Evolutionary conservation across 352 stramenopile genomes (phyloP).

Genomic region (Globisporangium heterothallicum): DNA sequence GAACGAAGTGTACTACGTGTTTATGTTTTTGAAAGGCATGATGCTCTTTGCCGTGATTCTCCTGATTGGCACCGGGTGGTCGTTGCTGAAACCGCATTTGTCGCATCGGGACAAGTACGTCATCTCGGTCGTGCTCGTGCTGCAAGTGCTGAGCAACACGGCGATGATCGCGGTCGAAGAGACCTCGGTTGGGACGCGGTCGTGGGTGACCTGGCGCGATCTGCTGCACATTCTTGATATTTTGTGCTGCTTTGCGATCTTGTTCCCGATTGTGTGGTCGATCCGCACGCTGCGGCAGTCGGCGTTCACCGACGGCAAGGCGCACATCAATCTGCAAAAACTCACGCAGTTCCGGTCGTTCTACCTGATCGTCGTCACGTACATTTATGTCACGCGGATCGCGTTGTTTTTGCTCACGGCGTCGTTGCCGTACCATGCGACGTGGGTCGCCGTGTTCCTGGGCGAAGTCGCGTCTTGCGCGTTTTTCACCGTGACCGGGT

Average conservation of each 20-base stretch:
- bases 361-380: conserved; percentile 95
- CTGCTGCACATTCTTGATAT: conserved; percentile 95
- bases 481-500: conserved; percentile 93
- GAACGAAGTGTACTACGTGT: conserved; percentile 92
- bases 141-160: conserved; percentile 94
- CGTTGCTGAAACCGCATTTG: conserved; percentile 95
- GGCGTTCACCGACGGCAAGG: conserved; percentile 86
- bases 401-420: conserved; percentile 91
- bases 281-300: conserved; percentile 81
- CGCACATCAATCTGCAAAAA: conserved; percentile 85
- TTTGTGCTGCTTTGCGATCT: conserved; percentile 93
- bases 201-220: conserved; percentile 74
- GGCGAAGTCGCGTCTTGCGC: conserved; percentile 76
- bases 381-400: conserved; percentile 98
- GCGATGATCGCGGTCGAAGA: conserved; percentile 88
- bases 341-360: conserved; percentile 96
- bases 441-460: conserved; percentile 57
- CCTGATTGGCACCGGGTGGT: conserved; percentile 97
- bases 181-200: conserved; percentile 64
- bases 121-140: conserved; percentile 89
- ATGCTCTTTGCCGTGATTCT: conserved; percentile 98
- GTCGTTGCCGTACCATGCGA: conserved; percentile 89
- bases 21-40: conserved; percentile 94
- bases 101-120: conserved; percentile 92
- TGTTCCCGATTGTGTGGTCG: conserved; percentile 97